Base-by-base conservation (phyloP, 225 moss, liverwort and hornwort species). In the Pleurozium schreberi region DNA sequence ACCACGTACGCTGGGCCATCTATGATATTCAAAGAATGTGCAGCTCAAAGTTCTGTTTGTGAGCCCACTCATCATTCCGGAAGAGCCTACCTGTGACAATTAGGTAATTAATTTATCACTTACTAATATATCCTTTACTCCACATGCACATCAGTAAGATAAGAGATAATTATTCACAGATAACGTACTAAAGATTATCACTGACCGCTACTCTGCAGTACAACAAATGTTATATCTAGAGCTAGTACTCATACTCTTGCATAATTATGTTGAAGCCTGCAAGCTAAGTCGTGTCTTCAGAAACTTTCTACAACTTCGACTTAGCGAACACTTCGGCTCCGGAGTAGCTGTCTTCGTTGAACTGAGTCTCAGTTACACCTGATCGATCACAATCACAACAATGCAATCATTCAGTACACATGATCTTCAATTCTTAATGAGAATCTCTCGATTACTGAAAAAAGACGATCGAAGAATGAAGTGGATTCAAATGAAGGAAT, bases 1-100 rank as follows among this genome's bases (percentile, higher is more conserved):
- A 97, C 86, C 89, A 89, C 62, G 96, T 97, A 17, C 95, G 92
- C 80, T 96, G 96, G 96, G 95, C 93, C 18, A 33, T 66, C 74
- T 66, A 45, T 38, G 34, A 84, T 58, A 60, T 57, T 60, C 66
- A 30, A 84, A 84, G 80, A 74, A 87, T 66, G 71, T 58, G 33
- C 80, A 63, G 71, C 70, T 77, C 83, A 16, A 47, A 25, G 23
- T 47, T 63, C 55, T 9, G 47, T 23, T n/a, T 66, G 21, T 60
- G 60, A 77, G 55, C 45, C 15, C 38, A 88, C 45, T 77, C 68
- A 76, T 60, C 60, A 52, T 85, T 88, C 81, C n/a, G n/a, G 40
- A 49, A 85, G 42, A 66, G 49, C 8, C 67, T 49, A 34, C 50
- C 3, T 9, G 67, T 65, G 36, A 73, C 36, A 76, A 69, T 9